Conservation (phyloP, 371 early-diverging fungal species). For the Mucor indicus region DNA sequence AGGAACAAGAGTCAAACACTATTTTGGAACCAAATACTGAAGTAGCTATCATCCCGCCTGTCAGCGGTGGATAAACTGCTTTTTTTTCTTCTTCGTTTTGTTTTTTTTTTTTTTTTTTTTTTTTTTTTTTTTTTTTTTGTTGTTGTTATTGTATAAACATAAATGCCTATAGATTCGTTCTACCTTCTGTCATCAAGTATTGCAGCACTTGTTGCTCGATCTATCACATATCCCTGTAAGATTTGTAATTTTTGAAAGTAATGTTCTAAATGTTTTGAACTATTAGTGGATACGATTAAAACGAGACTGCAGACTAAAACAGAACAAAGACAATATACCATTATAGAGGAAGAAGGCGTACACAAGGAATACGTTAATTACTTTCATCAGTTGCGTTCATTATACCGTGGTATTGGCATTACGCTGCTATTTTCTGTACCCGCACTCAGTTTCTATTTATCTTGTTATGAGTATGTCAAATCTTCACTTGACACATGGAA, state of each 20-base stretch:
- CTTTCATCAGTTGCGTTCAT: no score
- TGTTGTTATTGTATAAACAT: background rate
- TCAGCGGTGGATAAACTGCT: conserved; percentile 74
- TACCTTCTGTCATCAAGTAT: conserved; percentile 45
- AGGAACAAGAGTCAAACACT: conserved; percentile 27
- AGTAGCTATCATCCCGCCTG: conserved; percentile 74
- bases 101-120: conserved; percentile 3
- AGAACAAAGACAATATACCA: conserved; percentile 11
- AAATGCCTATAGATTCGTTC: conserved; percentile 17
- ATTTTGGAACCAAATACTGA: conserved; percentile 51
- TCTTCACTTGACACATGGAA: conserved; percentile 6
- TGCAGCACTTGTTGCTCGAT: conserved; percentile 50
- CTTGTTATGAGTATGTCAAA: conserved; percentile 63
- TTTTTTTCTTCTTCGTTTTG: background rate
- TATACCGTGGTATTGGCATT: conserved; percentile 63
- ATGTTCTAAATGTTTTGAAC: conserved; percentile 5
- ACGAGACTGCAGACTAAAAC: conserved; percentile 51
- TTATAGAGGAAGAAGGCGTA: no score
- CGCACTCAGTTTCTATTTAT: conserved; percentile 65
- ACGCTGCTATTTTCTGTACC: conserved; percentile 70
- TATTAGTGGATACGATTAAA: conserved; percentile 68
- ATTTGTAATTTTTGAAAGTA: background rate
- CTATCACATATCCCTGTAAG: conserved; percentile 52
- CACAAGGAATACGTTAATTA: no score
- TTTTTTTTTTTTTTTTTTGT: background rate